Conservation (phyloP, 768 basidiomycete genomes). For the Podaxis rugospora region DNA sequence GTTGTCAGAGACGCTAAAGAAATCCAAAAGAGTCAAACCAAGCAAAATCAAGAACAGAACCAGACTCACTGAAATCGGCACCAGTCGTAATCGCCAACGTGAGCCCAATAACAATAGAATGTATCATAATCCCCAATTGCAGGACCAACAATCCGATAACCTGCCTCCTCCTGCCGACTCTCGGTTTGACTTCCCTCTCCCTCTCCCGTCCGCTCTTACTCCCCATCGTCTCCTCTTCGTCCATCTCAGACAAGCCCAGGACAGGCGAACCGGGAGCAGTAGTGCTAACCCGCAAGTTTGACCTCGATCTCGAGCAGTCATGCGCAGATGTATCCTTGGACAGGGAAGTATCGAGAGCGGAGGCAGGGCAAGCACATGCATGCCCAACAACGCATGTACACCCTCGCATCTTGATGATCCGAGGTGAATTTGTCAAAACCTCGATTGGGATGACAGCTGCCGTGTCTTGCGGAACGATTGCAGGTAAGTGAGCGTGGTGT, state of each 20-base stretch:
- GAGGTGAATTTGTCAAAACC: constrained; percentile 26
- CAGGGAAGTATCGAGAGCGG: not conserved
- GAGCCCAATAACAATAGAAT: constrained; percentile 76
- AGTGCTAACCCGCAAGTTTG: not conserved
- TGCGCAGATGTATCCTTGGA: not conserved
- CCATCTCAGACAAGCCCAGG: not conserved
- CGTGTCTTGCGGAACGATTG: constrained; percentile 9
- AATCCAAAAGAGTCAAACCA: not conserved
- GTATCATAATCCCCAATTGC: constrained; percentile 82
- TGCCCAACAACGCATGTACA: constrained; percentile 3
- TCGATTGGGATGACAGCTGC: constrained; percentile 19
- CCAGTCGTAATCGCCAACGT: constrained; percentile 70
- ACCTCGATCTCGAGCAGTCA: not conserved
- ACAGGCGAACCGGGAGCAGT: not conserved
- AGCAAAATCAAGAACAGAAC: not conserved
- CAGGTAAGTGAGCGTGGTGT: constrained; percentile 6
- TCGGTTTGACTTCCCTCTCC: constrained; percentile 21
- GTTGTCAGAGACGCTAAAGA: constrained; percentile 62
- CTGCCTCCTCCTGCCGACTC: constrained; percentile 54
- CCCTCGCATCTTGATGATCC: constrained; percentile 20
- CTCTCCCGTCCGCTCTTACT: constrained; percentile 13
- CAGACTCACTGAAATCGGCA: constrained; percentile 61
- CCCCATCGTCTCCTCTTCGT: not conserved
- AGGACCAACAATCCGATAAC: constrained; percentile 78
- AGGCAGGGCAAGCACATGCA: constrained; percentile 4